Conservation (phyloP, 2,329 filamentous ascomycete species). For the Tolypocladium tropicale region DNA sequence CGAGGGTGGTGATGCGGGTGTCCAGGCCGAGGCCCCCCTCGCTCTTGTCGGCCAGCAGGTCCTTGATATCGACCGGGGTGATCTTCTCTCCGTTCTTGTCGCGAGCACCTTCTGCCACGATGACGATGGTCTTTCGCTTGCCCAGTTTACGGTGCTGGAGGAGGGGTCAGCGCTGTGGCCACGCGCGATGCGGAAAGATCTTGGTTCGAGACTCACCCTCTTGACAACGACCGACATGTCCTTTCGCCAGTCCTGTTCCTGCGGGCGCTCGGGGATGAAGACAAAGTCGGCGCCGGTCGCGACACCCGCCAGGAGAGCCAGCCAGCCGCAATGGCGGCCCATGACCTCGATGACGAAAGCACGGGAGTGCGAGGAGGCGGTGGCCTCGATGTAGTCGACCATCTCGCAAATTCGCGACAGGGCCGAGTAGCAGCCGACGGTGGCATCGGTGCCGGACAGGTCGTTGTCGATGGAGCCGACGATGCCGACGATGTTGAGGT, state of each 20-base stretch:
- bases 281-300: conserved; percentile 93
- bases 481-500: conserved; percentile 91
- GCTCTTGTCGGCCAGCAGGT: conserved; percentile 69
- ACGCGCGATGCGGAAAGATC: neutral
- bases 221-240: conserved; percentile 75
- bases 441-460: conserved; percentile 92
- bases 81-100: conserved; percentile 80
- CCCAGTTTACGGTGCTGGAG: conserved; percentile 72
- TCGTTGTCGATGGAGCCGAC: conserved; percentile 99
- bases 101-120: conserved; percentile 90
- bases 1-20: conserved; percentile 87
- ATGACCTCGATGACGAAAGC: conserved; percentile 98
- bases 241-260: conserved; percentile 75
- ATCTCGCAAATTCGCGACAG: conserved; percentile 88
- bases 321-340: conserved; percentile 96
- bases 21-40: conserved; percentile 63
- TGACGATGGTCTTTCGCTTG: conserved; percentile 96
- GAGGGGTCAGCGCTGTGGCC: conserved; percentile 4
- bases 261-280: conserved; percentile 92
- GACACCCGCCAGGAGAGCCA: conserved; percentile 92
- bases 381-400: conserved; percentile 94
- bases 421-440: conserved; percentile 93
- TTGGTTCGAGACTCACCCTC: conserved; percentile 41
- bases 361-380: conserved; percentile 84
- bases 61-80: conserved; percentile 68